Conservation (phyloP, 1,139 yeast species). For the Debaryomycetaceae sp. region DNA sequence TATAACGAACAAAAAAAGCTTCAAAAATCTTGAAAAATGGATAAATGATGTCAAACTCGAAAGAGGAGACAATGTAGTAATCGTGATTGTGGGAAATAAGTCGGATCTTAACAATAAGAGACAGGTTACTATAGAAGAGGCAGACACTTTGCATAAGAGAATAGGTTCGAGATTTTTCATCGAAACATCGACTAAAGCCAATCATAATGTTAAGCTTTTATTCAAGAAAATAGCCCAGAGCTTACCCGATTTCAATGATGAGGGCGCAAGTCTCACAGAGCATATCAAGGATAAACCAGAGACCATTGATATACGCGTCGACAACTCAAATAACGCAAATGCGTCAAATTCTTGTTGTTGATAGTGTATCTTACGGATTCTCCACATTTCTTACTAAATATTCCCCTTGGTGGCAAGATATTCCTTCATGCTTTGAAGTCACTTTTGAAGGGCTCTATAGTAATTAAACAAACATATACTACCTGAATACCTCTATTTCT, state of each 20-base stretch:
- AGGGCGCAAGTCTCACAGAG: constrained; percentile 13
- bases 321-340: constrained; percentile 1
- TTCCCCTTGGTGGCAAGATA: no score
- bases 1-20: constrained; percentile 79
- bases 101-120: constrained; percentile 75
- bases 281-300: constrained; percentile 36
- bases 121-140: constrained; percentile 77
- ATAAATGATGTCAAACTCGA: constrained; percentile 60
- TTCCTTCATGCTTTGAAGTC: no score
- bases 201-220: constrained; percentile 84
- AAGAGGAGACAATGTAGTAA: constrained; percentile 67
- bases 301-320: constrained; percentile 35
- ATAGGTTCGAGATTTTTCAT: constrained; percentile 76
- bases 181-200: constrained; percentile 94
- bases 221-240: constrained; percentile 90
- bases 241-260: constrained; percentile 68
- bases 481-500: not conserved
- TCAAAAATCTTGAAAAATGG: constrained; percentile 61
- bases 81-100: constrained; percentile 41
- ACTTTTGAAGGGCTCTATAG: not conserved
- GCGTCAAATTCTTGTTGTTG: constrained; percentile 2
- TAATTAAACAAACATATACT: not conserved
- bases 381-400: no score
- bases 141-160: constrained; percentile 53
- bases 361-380: not conserved